Conservation (phyloP, 2,329 filamentous ascomycete genomes). For the Monosporascus sp. region DNA sequence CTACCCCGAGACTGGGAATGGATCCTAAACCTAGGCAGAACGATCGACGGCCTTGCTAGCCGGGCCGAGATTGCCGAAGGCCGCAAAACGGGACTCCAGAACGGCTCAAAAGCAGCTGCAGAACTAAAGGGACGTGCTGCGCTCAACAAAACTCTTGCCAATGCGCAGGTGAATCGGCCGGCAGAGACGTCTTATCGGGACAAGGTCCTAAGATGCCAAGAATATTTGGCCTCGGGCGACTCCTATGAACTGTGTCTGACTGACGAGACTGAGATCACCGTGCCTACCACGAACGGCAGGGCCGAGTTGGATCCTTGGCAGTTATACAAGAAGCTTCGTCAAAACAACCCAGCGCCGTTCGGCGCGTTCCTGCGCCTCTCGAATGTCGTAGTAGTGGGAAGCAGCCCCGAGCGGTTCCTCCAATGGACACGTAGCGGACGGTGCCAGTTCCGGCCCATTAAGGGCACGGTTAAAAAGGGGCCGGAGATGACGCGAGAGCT, state of each 20-base stretch:
- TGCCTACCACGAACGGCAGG: background rate
- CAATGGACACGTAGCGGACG: conserved; percentile 51
- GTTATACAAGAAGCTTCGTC: conserved; percentile 24
- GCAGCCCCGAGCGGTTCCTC: conserved; percentile 66
- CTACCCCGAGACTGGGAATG: conserved; percentile 32
- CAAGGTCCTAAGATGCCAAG: conserved; percentile 29
- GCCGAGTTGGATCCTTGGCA: conserved; percentile 14
- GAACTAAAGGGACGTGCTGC: background rate
- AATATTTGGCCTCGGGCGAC: conserved; percentile 30
- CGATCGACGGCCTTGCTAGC: background rate
- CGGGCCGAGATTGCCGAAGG: background rate
- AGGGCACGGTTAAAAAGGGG: conserved; percentile 64
- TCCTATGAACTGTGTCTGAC: conserved; percentile 37
- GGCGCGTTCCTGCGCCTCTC: conserved; percentile 57
- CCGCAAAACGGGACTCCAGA: background rate
- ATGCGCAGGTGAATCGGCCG: background rate
- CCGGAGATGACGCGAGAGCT: conserved; percentile 47
- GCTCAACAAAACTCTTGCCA: background rate
- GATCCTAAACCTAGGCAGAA: background rate
- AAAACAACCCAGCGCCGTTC: conserved; percentile 34
- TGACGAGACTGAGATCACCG: conserved; percentile 21
- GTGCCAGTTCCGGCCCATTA: conserved; percentile 65
- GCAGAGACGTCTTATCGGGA: conserved; percentile 23
- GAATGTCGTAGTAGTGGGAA: conserved; percentile 52
- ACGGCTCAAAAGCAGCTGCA: background rate